Evolutionary conservation across 768 basidiomycete species (phyloP), one percentile per base, ranked within the genome.

Genomic region (Boletus edulis): DNA sequence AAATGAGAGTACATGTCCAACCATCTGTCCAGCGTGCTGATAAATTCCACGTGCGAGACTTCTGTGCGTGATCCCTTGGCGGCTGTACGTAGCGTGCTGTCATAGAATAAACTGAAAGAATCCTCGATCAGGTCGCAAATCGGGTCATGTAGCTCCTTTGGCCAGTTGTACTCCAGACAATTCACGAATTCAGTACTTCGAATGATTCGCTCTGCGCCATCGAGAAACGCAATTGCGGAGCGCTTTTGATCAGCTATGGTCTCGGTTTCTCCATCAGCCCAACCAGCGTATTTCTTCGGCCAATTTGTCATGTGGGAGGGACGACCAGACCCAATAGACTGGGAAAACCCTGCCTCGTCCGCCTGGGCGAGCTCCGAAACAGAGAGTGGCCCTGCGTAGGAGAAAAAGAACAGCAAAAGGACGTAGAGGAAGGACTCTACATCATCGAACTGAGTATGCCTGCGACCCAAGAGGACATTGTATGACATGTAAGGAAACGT

Each of bases 351-450:
- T 2, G 5, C 4, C 11, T 51, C 34, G 12, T 51, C 50, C 4
- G 31, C 50, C 4, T 18, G 13, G 22, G 24, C 22, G 24, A 51
- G 18, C 15, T 44, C 50, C 11, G 42, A n/a, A 34, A 37, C 13
- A 3, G 42, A 29, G 5, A 51, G 42, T 43, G 50, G 50, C 15
- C 50, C 41, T n/a, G 42, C 42, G 2, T 51, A 51, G 17, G 52
- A 54, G n/a, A 54, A 54, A 41, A 54, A 49, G 46, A 54, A 54
- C 1, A 49, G 6, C 0, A 54, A 41, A 35, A 54, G 52, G 1
- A 54, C 46, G 4, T 49, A 49, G 39, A 54, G 31, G 22, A 54
- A 54, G 0, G 46, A 54, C 14, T 54, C 52, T 5, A 49, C 46
- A 5, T 54, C 52, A 12, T 54, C 47, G 0, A 54, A 54, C 0